phyloP scores from a whole-genome alignment of 1,284 basidiomycete genomes.

The Apiotrichum domesticum region DNA sequence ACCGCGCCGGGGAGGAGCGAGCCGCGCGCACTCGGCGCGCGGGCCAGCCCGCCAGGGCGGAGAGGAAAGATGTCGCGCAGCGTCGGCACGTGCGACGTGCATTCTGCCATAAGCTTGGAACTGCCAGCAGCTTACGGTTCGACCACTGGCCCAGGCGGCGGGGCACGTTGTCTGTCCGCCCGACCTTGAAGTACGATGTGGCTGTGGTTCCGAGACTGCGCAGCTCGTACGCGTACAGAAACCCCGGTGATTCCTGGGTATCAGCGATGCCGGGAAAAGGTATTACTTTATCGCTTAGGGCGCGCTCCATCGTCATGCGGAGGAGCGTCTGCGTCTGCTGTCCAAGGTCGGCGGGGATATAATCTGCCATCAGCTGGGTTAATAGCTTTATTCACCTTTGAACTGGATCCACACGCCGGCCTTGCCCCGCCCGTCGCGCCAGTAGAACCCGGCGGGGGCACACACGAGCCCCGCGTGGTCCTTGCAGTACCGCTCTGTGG shows the following conservation, averaged over 20 bases:
- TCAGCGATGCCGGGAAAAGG: background rate
- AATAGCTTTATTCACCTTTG: conserved; percentile 23
- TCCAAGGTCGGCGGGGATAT: conserved; percentile 37
- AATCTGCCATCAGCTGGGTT: conserved; percentile 20
- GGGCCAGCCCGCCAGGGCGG: conserved; percentile 1
- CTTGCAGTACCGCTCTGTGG: conserved; percentile 39
- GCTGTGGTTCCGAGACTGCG: conserved; percentile 29
- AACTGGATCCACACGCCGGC: conserved; percentile 39
- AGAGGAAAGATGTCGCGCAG: conserved; percentile 44
- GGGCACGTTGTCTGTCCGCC: conserved; percentile 45
- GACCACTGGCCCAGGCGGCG: conserved; percentile 45
- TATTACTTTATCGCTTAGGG: conserved; percentile 36
- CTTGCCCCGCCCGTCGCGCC: conserved; percentile 19
- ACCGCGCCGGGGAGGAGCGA: conserved; percentile 35
- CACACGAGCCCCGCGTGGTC: conserved; percentile 45
- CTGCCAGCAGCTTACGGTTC: conserved; percentile 19
- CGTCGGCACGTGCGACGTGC: conserved; percentile 38
- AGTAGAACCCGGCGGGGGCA: conserved; percentile 40
- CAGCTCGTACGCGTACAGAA: conserved; percentile 46
- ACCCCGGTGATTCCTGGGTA: conserved; percentile 38
- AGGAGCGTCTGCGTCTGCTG: conserved; percentile 45
- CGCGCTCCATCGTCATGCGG: conserved; percentile 44
- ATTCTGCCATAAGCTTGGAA: conserved; percentile 20
- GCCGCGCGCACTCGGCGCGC: conserved; percentile 10
- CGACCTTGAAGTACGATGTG: conserved; percentile 43